phyloP scores from a whole-genome alignment of 176 grass and related monocot genomes.

The Triticum dicoccoides region DNA sequence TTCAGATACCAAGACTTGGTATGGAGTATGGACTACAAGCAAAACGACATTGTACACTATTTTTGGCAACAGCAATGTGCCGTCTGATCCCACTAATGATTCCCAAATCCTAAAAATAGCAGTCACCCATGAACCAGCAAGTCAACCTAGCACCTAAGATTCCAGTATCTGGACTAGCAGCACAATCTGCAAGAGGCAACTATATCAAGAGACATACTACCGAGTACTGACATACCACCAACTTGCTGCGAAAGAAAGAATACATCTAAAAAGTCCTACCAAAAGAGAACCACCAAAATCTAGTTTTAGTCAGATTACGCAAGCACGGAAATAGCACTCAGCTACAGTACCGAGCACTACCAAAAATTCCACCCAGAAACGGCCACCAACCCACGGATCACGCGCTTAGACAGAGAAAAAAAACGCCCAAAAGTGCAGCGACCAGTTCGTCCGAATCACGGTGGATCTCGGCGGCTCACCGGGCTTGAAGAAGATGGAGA shows the following conservation, averaged over 20 bases:
- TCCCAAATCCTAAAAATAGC: conserved; percentile 39
- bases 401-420: background rate
- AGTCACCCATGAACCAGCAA: background rate
- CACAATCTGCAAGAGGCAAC: background rate
- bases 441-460: conserved; percentile 18
- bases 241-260: conserved; percentile 16
- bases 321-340: conserved; percentile 26
- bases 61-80: conserved; percentile 21
- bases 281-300: conserved; percentile 10
- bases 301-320: conserved; percentile 26
- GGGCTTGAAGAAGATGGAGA: conserved; percentile 99
- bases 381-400: conserved; percentile 34
- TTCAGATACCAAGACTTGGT: background rate
- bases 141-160: conserved; percentile 39
- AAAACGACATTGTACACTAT: background rate
- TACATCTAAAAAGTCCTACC: conserved; percentile 13
- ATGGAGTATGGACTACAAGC: background rate
- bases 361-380: conserved; percentile 11
- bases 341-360: conserved; percentile 7
- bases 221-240: background rate
- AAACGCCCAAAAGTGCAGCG: conserved; percentile 17
- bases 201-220: background rate
- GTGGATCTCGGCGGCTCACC: conserved; percentile 44
- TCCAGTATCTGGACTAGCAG: conserved; percentile 18
- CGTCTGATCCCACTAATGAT: conserved; percentile 4